These are phyloP conservation scores for Phaffia tasmanica DNA, from an alignment of 768 basidiomycete species.

Conservation along the genomic window DNA sequence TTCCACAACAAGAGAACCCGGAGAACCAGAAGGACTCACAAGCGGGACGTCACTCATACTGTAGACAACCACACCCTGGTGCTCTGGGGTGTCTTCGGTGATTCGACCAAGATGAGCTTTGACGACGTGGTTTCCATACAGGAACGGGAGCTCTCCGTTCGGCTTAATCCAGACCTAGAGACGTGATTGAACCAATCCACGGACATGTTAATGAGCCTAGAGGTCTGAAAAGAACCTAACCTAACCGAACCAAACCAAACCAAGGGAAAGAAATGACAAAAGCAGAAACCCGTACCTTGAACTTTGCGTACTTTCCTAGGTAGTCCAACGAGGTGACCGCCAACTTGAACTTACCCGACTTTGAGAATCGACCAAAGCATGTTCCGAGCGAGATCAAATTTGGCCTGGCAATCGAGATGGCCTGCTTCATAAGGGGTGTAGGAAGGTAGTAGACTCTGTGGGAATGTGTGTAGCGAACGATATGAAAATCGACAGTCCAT, in stretches of 20 bases:
- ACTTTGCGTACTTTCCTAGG: constrained; percentile 90
- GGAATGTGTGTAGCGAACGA: not conserved
- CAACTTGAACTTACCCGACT: constrained; percentile 93
- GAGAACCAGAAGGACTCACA: constrained; percentile 43
- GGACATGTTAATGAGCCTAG: not conserved
- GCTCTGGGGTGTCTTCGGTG: constrained; percentile 96
- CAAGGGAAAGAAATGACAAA: not conserved
- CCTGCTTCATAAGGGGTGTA: constrained; percentile 82
- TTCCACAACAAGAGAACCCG: not conserved
- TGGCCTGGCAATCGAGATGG: constrained; percentile 80
- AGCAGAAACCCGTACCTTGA: constrained; percentile 55
- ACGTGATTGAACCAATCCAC: not conserved
- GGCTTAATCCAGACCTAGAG: constrained; percentile 94
- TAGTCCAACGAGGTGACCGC: constrained; percentile 89
- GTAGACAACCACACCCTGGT: constrained; percentile 93
- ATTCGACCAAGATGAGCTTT: constrained; percentile 98
- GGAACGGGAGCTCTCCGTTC: constrained; percentile 97
- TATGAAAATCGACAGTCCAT: not conserved
- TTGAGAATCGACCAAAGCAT: constrained; percentile 95
- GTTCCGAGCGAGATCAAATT: constrained; percentile 89
- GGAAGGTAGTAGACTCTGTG: constrained; percentile 81
- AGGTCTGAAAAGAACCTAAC: too few species aligned
- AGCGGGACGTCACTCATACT: constrained; percentile 91
- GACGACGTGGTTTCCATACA: constrained; percentile 96
- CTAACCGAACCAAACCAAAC: not conserved